These are phyloP conservation scores for Salix koriyanagi DNA, from an alignment of 345 rosid genomes.

Conservation along the genomic window DNA sequence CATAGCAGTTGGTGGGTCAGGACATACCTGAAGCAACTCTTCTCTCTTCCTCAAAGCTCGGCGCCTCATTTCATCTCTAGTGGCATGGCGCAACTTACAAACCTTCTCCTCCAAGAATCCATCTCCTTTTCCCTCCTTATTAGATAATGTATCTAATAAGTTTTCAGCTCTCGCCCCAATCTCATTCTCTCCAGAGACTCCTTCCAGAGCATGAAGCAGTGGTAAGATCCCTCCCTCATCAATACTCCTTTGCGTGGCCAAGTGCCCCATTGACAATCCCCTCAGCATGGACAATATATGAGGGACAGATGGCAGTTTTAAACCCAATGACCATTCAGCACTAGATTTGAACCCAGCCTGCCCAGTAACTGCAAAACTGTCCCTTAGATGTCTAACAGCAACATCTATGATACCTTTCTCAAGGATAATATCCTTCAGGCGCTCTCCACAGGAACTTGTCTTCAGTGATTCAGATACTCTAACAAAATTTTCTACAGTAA, in stretches of 20 bases:
- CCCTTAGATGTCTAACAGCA: conserved; percentile 76
- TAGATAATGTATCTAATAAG: conserved; percentile 80
- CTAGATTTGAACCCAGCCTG: conserved; percentile 76
- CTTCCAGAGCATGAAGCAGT: conserved; percentile 90
- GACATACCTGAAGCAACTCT: conserved; percentile 72
- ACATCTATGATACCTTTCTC: conserved; percentile 78
- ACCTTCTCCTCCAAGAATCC: conserved; percentile 90
- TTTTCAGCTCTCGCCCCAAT: conserved; percentile 98
- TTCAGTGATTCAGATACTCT: conserved; percentile 94
- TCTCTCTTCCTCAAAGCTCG: conserved; percentile 82
- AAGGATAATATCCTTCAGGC: conserved; percentile 83
- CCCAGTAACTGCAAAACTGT: conserved; percentile 67
- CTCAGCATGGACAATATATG: conserved; percentile 81
- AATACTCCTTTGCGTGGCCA: conserved; percentile 77
- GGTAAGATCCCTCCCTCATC: conserved; percentile 79
- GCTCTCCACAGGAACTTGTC: conserved; percentile 97
- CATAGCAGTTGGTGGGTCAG: not conserved
- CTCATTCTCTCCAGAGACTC: conserved; percentile 92
- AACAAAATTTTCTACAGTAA: conserved; percentile 83
- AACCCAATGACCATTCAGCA: conserved; percentile 65
- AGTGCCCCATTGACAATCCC: conserved; percentile 97
- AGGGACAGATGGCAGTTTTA: conserved; percentile 87
- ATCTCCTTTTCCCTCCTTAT: conserved; percentile 89
- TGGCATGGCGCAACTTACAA: conserved; percentile 69
- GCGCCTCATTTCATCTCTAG: conserved; percentile 90